Evolutionary conservation across 2,329 filamentous ascomycete genomes (phyloP), one percentile per base, ranked within the genome.

Genomic region (Bipolaris oryzae): DNA sequence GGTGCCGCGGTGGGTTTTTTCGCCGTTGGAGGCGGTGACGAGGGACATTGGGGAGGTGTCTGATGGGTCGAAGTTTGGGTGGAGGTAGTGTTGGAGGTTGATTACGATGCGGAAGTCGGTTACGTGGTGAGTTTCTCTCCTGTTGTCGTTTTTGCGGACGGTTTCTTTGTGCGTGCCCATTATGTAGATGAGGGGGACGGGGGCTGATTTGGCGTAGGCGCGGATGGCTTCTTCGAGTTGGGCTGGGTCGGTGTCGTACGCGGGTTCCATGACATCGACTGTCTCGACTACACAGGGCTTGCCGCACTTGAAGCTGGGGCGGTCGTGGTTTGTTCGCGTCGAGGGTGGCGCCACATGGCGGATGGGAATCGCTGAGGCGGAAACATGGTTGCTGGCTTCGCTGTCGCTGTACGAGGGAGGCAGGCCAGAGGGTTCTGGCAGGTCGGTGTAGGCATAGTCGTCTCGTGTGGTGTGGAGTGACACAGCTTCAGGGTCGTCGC

Each of bases 1-100:
- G 3, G 86, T 86, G 18, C 89, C 89, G n/a, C 89, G 87, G 52
- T 84, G 81, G 9, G 84, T 83, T 60, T 85, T 84, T 63, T 88
- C 84, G 50, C 80, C 77, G 66, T 88, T 85, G 46, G 84, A 79
- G 0, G 84, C 84, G 0, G 84, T 82, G 9, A 49, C 46, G 10
- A 77, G 62, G 1, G 53, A 53, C 72, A 75, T 76, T 25, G 63
- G 66, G 0, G 61, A 62, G 0, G 56, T 51, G 37, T 70, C 64
- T 6, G 50, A 38, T 6, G 56, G 34, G 7, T 66, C 48, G 47
- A 68, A 70, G 42, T 69, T 57, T 1, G 50, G 56, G 10, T 60
- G 53, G 9, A 77, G 55, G 54, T 74, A 77, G 1, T 61, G 56
- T 16, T 68, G 64, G 20, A 77, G 54, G 47, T 70, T 69, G n/a